These are phyloP conservation scores for Citeromyces hawaiiensis DNA, from an alignment of 1,139 yeast genomes.

Conservation along the genomic window DNA sequence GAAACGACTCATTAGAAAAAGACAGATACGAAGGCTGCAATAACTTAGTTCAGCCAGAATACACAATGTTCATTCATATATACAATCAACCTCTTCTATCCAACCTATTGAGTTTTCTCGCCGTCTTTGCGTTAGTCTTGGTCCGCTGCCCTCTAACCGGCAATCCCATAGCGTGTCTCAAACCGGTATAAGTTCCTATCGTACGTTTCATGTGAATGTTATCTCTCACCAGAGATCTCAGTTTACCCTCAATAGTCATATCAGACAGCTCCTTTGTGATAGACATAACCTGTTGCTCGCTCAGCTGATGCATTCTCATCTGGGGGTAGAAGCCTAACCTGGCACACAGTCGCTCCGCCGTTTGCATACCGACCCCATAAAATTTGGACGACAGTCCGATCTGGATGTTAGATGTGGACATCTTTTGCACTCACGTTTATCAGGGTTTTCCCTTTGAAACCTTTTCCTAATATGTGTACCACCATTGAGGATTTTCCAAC, in stretches of 20 bases:
- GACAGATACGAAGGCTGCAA: too few relatives aligned
- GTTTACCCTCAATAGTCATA: conserved; percentile 75
- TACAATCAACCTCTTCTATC: conserved; percentile 38
- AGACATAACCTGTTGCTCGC: conserved; percentile 78
- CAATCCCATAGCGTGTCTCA: conserved; percentile 76
- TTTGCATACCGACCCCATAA: conserved; percentile 69
- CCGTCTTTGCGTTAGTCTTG: conserved; percentile 81
- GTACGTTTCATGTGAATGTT: conserved; percentile 72
- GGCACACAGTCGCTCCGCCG: conserved; percentile 75
- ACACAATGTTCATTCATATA: not conserved
- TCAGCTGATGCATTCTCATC: conserved; percentile 88
- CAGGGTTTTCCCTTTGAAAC: conserved; percentile 40
- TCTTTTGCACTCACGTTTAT: conserved; percentile 18
- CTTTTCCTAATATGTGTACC: conserved; percentile 64
- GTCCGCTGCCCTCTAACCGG: conserved; percentile 96
- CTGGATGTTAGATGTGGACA: conserved; percentile 14
- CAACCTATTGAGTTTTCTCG: conserved; percentile 68
- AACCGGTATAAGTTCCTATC: conserved; percentile 80
- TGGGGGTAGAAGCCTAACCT: conserved; percentile 83
- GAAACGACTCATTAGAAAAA: too few relatives aligned
- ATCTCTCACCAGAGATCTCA: conserved; percentile 63
- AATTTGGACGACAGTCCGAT: conserved; percentile 71
- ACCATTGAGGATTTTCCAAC: conserved; percentile 30
- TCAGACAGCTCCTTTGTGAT: conserved; percentile 79
- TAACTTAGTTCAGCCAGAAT: too few relatives aligned